Evolutionary conservation across 176 grass and related monocot genomes (phyloP).

Genomic region (Avena eriantha): DNA sequence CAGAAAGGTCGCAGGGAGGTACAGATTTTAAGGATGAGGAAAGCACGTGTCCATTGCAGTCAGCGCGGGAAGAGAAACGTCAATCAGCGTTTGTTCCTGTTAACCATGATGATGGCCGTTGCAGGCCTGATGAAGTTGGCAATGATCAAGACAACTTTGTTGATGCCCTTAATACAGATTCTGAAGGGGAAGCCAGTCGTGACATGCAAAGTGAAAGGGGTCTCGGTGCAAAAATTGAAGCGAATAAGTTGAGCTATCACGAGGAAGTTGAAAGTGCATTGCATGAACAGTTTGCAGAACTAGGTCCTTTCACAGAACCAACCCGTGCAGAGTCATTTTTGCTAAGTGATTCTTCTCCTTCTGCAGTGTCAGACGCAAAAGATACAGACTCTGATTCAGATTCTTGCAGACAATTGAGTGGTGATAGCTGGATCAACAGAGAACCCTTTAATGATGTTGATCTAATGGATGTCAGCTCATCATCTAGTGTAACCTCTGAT

Average conservation of each 20-base stretch:
- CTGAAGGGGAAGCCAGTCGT: slow-evolving; percentile 50
- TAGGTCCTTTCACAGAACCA: slow-evolving; percentile 36
- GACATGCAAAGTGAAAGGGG: slow-evolving; percentile 51
- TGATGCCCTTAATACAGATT: slow-evolving; percentile 67
- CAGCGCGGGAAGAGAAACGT: slow-evolving; percentile 18
- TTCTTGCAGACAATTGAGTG: slow-evolving; percentile 39
- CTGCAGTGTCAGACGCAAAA: slow-evolving; percentile 37
- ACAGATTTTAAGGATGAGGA: slow-evolving; percentile 16
- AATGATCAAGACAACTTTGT: slow-evolving; percentile 83
- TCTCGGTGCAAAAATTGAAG: slow-evolving; percentile 40
- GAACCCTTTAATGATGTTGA: slow-evolving; percentile 62
- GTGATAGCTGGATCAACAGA: slow-evolving; percentile 52
- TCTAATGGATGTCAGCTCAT: slow-evolving; percentile 74
- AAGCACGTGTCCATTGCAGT: slow-evolving; percentile 25
- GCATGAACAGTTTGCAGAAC: slow-evolving; percentile 42
- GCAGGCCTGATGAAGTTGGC: slow-evolving; percentile 59
- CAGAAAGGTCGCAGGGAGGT: slow-evolving; percentile 48
- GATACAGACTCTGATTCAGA: slow-evolving; percentile 42
- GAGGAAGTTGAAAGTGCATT: slow-evolving; percentile 42
- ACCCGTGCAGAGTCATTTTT: slow-evolving; percentile 30
- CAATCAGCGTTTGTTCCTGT: slow-evolving; percentile 6
- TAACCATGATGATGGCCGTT: slow-evolving; percentile 42
- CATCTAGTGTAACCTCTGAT: slow-evolving; percentile 60
- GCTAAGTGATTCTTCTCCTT: slow-evolving; percentile 42
- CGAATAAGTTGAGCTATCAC: slow-evolving; percentile 30